Percentiles rank a stretch among this genome's conserved stretches.
Evolutionary conservation across 176 grass and related monocot species (phyloP).

Genomic region (Oropetium thomaeum): DNA sequence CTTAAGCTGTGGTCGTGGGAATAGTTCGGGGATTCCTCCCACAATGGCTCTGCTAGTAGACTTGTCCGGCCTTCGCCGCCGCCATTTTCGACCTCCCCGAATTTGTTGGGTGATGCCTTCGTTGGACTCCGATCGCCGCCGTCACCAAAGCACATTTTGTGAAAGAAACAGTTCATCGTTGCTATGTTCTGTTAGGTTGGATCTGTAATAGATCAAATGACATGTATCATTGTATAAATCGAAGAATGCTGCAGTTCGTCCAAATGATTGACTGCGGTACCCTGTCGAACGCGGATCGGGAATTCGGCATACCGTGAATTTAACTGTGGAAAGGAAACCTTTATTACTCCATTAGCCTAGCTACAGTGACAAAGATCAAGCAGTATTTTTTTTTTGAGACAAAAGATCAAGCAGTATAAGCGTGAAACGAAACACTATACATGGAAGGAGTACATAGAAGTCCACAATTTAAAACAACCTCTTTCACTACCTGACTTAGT

Average conservation of each 20-base stretch:
- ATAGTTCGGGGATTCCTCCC: not conserved
- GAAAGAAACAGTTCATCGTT: not conserved
- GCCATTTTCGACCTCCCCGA: not conserved
- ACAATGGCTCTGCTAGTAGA: not conserved
- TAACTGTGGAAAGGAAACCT: too few relatives aligned
- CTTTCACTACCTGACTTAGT: not conserved
- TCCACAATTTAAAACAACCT: too few relatives aligned
- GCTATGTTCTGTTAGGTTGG: not conserved
- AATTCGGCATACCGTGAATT: too few relatives aligned
- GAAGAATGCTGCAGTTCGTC: not conserved
- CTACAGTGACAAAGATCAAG: too few relatives aligned
- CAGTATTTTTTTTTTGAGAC: too few relatives aligned
- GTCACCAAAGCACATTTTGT: not conserved
- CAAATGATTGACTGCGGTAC: not conserved
- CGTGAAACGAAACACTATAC: too few relatives aligned
- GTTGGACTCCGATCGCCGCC: not conserved
- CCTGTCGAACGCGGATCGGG: not conserved
- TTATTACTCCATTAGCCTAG: too few relatives aligned
- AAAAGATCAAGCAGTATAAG: too few relatives aligned
- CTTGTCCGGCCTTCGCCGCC: not conserved
- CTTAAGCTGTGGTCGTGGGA: slow-evolving; percentile 33
- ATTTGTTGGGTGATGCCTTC: not conserved
- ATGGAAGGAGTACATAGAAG: too few relatives aligned
- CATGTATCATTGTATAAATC: not conserved
- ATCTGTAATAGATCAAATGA: not conserved